These are phyloP conservation scores for Botryotinia narcissicola DNA, from an alignment of 2,329 filamentous ascomycete species.

Conservation along the genomic window DNA sequence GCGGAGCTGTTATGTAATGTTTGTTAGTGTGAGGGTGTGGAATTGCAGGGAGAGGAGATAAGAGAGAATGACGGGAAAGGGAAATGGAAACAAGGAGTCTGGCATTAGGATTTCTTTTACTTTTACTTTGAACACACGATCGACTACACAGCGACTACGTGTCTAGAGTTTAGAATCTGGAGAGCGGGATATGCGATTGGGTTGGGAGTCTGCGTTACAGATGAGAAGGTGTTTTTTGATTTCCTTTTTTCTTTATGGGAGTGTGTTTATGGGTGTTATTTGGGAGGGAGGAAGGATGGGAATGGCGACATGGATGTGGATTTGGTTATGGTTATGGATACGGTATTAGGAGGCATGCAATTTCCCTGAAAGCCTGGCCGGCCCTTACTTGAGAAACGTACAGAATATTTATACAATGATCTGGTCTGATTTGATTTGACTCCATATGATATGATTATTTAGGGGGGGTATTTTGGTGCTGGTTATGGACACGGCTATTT, in stretches of 20 bases:
- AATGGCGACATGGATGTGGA: background rate
- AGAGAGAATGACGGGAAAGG: background rate
- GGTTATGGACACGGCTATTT: background rate
- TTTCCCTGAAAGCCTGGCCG: background rate
- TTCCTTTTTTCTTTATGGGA: background rate
- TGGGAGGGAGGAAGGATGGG: background rate
- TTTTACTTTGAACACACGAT: background rate
- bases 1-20: conserved; percentile 85
- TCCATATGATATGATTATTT: background rate
- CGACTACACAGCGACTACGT: background rate
- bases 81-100: background rate
- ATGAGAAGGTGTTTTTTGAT: conserved; percentile 1
- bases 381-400: background rate
- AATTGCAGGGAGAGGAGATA: background rate
- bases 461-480: background rate
- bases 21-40: conserved; percentile 40
- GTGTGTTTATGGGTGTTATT: background rate
- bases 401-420: background rate
- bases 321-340: conserved; percentile 2
- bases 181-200: background rate
- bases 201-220: background rate
- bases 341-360: background rate
- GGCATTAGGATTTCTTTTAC: background rate
- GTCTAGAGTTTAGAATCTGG: background rate
- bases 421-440: background rate